Evolutionary conservation across 176 grass and related monocot species (phyloP).

Genomic region (Hordeum marinum): DNA sequence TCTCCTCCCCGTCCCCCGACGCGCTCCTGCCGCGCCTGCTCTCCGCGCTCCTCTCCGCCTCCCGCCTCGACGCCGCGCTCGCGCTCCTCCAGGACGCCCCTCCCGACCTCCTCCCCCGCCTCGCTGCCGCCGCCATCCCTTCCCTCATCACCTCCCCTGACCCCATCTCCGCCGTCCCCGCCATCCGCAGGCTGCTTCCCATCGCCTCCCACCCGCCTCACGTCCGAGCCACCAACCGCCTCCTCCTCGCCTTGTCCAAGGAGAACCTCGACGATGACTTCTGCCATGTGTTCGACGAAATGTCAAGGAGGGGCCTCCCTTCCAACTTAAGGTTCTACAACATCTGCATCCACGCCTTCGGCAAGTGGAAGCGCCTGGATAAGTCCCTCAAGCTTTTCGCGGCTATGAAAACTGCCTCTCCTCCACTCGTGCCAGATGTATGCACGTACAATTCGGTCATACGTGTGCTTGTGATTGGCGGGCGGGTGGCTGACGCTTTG

Average conservation of each 20-base stretch:
- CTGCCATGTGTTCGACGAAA: constrained; percentile 66
- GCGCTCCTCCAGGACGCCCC: constrained; percentile 47
- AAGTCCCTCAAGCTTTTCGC: constrained; percentile 56
- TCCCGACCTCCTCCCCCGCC: constrained; percentile 36
- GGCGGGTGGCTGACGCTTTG: constrained; percentile 50
- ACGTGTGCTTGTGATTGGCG: constrained; percentile 44
- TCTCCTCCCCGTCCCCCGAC: constrained; percentile 14
- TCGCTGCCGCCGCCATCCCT: constrained; percentile 56
- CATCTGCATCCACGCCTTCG: constrained; percentile 80
- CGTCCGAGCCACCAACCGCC: constrained; percentile 40
- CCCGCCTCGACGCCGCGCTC: constrained; percentile 46
- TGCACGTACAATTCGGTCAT: constrained; percentile 84
- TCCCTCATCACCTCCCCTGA: constrained; percentile 54
- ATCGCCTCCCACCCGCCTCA: constrained; percentile 33
- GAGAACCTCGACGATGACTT: constrained; percentile 52
- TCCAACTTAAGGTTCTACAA: constrained; percentile 68
- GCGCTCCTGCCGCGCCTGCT: constrained; percentile 20
- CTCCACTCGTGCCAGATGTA: constrained; percentile 50
- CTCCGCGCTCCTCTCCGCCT: constrained; percentile 41
- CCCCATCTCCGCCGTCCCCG: constrained; percentile 36
- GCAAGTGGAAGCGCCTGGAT: constrained; percentile 52
- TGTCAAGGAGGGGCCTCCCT: constrained; percentile 48
- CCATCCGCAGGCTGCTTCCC: constrained; percentile 41
- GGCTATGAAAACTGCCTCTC: constrained; percentile 52
- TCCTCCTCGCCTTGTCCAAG: constrained; percentile 52